phyloP scores from a whole-genome alignment of 345 rosid species.

The Eucalyptus sp. region DNA sequence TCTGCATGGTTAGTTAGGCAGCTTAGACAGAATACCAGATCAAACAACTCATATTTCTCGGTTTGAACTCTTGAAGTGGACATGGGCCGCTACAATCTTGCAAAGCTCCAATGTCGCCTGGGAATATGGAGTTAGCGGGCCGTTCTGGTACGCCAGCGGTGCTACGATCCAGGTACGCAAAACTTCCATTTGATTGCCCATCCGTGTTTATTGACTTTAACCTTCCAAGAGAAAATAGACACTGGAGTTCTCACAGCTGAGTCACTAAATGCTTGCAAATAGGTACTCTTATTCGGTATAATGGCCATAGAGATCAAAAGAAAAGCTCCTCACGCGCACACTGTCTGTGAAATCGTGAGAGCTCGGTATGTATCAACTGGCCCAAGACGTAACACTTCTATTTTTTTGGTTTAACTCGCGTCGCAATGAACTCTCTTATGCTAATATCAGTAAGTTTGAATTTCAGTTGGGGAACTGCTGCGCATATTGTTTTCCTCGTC shows the following conservation, averaged over 20 bases:
- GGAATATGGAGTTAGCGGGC: constrained; percentile 90
- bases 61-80: constrained; percentile 43
- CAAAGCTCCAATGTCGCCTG: constrained; percentile 98
- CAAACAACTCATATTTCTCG: background rate
- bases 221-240: background rate
- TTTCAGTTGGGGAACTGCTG: constrained; percentile 79
- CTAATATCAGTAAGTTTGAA: background rate
- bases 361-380: constrained; percentile 53
- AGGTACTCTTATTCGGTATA: constrained; percentile 84
- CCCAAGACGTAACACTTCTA: background rate
- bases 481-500: constrained; percentile 73
- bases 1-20: background rate
- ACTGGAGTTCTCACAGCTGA: background rate
- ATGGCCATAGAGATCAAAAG: constrained; percentile 97
- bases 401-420: background rate
- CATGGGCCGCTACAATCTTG: constrained; percentile 97
- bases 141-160: constrained; percentile 97
- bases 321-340: constrained; percentile 92
- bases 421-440: background rate
- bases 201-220: background rate
- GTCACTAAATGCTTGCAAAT: background rate
- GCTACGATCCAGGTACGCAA: constrained; percentile 71
- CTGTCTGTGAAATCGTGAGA: constrained; percentile 85
- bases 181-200: background rate
- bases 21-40: background rate